A percentile compares a stretch with the other conserved stretches of the same genome.
Evolutionary conservation across 306 rosid species (phyloP).

Genomic region (Coriaria nepalensis): DNA sequence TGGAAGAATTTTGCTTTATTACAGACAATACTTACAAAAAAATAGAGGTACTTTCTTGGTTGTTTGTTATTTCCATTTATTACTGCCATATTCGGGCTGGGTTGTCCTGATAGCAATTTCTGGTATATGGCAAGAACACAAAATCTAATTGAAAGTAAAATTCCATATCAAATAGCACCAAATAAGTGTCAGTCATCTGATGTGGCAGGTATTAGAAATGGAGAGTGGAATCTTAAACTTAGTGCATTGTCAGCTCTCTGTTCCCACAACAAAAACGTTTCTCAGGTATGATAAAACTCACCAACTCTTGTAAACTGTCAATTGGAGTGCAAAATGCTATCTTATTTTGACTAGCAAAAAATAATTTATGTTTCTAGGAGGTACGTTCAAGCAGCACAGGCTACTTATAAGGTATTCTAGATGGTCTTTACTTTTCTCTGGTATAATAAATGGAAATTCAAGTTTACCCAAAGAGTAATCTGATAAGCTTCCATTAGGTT

Average conservation of each 20-base stretch:
- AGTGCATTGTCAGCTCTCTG: conserved; percentile 56
- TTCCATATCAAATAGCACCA: too few relatives aligned
- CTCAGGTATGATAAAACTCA: conserved; percentile 42
- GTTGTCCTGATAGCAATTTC: too few relatives aligned
- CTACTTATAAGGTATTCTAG: conserved; percentile 46
- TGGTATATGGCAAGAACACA: too few relatives aligned
- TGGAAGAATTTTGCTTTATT: conserved; percentile 74
- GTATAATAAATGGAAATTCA: neutral
- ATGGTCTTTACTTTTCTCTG: conserved; percentile 2
- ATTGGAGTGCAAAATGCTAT: conserved; percentile 2
- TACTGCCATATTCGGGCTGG: too few relatives aligned
- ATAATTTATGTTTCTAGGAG: conserved; percentile 43
- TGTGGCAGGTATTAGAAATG: conserved; percentile 52
- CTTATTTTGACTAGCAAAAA: conserved; percentile 6
- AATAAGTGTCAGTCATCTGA: neutral
- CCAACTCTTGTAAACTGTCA: neutral
- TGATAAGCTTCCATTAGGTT: conserved; percentile 27
- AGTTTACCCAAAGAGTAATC: neutral
- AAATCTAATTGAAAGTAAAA: too few relatives aligned
- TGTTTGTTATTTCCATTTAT: conserved; percentile 8
- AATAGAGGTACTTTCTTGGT: conserved; percentile 47
- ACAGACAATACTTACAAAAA: conserved; percentile 71
- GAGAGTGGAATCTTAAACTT: conserved; percentile 61
- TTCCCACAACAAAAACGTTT: conserved; percentile 79
- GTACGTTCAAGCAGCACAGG: conserved; percentile 69